These are phyloP conservation scores for Cyberlindnera misumaiensis DNA, from an alignment of 805 yeast species.

Conservation along the genomic window DNA sequence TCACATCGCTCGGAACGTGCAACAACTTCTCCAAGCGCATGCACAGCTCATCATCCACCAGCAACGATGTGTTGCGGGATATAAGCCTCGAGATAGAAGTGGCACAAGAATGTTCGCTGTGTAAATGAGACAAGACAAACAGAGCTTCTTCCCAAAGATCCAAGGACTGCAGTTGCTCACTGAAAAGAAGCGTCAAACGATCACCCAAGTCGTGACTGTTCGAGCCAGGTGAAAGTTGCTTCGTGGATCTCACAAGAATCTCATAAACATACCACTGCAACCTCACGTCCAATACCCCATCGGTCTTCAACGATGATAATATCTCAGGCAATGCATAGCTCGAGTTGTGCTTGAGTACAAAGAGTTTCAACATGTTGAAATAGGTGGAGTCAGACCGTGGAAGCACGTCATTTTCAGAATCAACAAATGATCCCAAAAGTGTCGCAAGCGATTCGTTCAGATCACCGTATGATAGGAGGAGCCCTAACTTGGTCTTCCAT, in stretches of 20 bases:
- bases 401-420: conserved; percentile 9
- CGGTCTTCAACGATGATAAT: conserved; percentile 12
- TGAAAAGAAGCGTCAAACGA: conserved; percentile 34
- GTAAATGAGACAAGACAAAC: conserved; percentile 54
- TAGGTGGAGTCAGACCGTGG: conserved; percentile 15
- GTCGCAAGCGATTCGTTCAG: conserved; percentile 29
- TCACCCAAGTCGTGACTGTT: conserved; percentile 26
- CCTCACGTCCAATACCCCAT: conserved; percentile 27
- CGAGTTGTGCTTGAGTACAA: conserved; percentile 17
- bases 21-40: conserved; percentile 31
- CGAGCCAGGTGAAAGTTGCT: conserved; percentile 19
- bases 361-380: conserved; percentile 26
- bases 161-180: conserved; percentile 42
- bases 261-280: conserved; percentile 48
- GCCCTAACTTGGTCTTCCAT: conserved; percentile 59
- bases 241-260: conserved; percentile 32
- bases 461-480: conserved; percentile 60
- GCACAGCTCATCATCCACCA: conserved; percentile 23
- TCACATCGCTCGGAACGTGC: conserved; percentile 39
- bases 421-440: conserved; percentile 25
- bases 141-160: conserved; percentile 53
- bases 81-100: conserved; percentile 30
- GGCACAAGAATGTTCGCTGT: conserved; percentile 39
- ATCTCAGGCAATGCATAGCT: conserved; percentile 12
- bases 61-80: conserved; percentile 19